Percentiles rank a stretch among this genome's conserved stretches.
Evolutionary conservation across 768 basidiomycete species (phyloP).

Genomic region (Boletellus sp.): DNA sequence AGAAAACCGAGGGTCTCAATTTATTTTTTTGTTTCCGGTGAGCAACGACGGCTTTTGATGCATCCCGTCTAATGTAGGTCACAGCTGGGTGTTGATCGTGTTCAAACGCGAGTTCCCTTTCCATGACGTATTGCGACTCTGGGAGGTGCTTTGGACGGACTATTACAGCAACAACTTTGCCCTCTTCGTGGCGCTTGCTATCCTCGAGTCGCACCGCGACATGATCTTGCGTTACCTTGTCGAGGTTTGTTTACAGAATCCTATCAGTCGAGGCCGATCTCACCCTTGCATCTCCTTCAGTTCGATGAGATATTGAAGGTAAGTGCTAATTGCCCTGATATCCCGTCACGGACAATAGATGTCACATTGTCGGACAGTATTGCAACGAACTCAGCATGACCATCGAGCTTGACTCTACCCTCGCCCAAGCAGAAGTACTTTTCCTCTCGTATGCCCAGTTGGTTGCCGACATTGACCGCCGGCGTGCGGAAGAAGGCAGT

Average conservation of each 20-base stretch:
- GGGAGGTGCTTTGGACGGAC: conserved; percentile 94
- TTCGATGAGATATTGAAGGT: conserved; percentile 51
- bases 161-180: conserved; percentile 85
- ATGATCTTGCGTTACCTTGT: conserved; percentile 93
- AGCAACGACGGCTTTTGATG: conserved; percentile 16
- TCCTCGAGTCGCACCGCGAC: conserved; percentile 92
- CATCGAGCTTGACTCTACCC: conserved; percentile 92
- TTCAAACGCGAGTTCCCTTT: conserved; percentile 98
- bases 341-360: conserved; percentile 1
- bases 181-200: conserved; percentile 91
- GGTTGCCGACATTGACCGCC: conserved; percentile 84
- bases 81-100: conserved; percentile 83
- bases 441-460: conserved; percentile 89
- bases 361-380: conserved; percentile 46
- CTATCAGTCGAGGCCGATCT: neutral
- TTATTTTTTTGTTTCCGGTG: conserved; percentile 98
- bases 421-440: conserved; percentile 95
- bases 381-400: conserved; percentile 95
- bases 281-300: conserved; percentile 38
- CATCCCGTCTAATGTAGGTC: conserved; percentile 1
- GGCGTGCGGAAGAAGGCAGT: conserved; percentile 54
- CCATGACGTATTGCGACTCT: conserved; percentile 81
- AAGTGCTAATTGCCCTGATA: conserved; percentile 1
- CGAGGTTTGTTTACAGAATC: conserved; percentile 55
- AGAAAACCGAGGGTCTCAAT: conserved; percentile 86